Conservation (phyloP, 176 grass and related monocot species). For the Avena eriantha region DNA sequence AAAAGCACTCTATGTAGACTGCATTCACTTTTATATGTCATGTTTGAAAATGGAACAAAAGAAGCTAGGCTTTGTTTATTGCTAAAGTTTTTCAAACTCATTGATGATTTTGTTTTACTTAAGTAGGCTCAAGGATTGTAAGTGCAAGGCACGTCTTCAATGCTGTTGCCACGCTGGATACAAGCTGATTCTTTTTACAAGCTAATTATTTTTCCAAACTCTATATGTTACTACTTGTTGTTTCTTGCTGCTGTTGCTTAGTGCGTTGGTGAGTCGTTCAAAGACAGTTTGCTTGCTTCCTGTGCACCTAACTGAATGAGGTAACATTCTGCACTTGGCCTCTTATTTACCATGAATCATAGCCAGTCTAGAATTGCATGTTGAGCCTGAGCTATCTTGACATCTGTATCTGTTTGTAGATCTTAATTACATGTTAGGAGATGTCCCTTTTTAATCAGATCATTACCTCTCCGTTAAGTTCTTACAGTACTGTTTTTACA, state of each 20-base stretch:
- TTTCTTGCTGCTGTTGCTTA: not conserved
- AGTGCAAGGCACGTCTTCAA: not conserved
- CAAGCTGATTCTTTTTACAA: not conserved
- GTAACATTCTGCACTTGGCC: no score
- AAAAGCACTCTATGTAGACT: no score
- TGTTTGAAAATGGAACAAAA: no score
- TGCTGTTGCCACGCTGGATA: not conserved
- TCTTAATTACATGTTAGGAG: not conserved
- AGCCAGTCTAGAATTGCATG: not conserved
- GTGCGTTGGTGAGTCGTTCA: not conserved
- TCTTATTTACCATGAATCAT: not conserved
- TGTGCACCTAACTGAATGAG: no score
- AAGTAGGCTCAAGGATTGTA: not conserved
- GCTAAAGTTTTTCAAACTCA: not conserved
- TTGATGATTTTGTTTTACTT: conserved; percentile 2
- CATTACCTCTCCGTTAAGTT: conserved; percentile 32
- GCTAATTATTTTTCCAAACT: no score
- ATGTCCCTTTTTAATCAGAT: not conserved
- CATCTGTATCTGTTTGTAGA: not conserved
- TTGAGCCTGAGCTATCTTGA: not conserved
- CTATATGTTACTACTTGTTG: no score
- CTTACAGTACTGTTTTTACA: conserved; percentile 52
- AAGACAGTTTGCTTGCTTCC: no score
- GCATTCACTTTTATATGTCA: no score
- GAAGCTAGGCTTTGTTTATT: no score